A percentile compares a stretch with the other conserved stretches of the same genome.
phyloP scores from a whole-genome alignment of 1,284 basidiomycete species.

The Cutaneotrichosporon spelunceum region DNA sequence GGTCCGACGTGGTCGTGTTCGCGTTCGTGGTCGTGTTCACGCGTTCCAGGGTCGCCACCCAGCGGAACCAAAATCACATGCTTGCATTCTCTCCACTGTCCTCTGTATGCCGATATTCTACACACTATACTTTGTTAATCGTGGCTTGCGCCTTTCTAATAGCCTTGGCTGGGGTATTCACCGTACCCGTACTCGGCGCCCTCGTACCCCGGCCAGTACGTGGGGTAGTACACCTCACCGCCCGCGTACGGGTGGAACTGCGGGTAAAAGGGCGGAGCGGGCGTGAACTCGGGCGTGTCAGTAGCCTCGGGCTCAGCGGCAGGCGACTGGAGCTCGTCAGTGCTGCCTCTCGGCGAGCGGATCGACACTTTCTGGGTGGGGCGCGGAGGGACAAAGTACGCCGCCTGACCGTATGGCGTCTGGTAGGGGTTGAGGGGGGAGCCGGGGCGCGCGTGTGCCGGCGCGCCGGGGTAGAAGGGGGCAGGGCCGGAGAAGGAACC shows the following conservation, averaged over 20 bases:
- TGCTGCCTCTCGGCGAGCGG: conserved; percentile 20
- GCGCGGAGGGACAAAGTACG: conserved; percentile 37
- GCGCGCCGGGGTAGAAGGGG: conserved; percentile 11
- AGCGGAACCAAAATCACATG: too few species aligned
- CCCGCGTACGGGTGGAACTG: conserved; percentile 35
- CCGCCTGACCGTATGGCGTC: conserved; percentile 8
- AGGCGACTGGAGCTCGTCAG: neutral
- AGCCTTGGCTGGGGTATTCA: conserved; percentile 24
- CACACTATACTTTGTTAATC: conserved; percentile 7
- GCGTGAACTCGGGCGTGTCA: conserved; percentile 10
- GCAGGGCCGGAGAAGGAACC: conserved; percentile 29
- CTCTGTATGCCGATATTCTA: conserved; percentile 5
- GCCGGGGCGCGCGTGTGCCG: conserved; percentile 13
- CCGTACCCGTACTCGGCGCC: conserved; percentile 26
- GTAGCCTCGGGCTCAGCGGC: conserved; percentile 7
- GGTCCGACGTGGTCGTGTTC: neutral
- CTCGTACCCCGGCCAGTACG: conserved; percentile 22
- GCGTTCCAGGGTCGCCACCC: neutral
- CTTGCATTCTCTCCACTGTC: too few species aligned
- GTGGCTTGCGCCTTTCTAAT: conserved; percentile 10
- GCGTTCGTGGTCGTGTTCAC: neutral
- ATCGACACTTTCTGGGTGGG: conserved; percentile 34
- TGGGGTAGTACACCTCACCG: conserved; percentile 19
- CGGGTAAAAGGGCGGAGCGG: conserved; percentile 9
- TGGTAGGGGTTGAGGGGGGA: conserved; percentile 35